These are phyloP conservation scores for Plasmodium reichenowi DNA, from an alignment of 169 alveolate genomes.

Conservation along the genomic window DNA sequence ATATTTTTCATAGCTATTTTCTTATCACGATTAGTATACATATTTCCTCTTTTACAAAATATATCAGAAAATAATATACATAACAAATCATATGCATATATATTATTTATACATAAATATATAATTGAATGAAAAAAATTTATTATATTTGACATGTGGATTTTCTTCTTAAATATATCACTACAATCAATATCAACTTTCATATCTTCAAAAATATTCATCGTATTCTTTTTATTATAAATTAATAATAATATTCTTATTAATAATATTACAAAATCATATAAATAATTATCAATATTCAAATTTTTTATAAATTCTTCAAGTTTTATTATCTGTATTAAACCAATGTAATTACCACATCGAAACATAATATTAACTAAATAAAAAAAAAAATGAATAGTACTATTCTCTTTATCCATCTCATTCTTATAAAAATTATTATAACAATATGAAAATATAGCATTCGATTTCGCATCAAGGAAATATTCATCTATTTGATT, in stretches of 20 bases:
- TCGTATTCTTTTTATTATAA: constrained; percentile 45
- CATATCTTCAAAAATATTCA: constrained; percentile 49
- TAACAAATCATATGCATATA: constrained; percentile 74
- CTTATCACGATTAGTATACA: constrained; percentile 65
- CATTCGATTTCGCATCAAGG: constrained; percentile 65
- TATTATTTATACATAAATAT: constrained; percentile 46
- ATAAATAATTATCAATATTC: constrained; percentile 34
- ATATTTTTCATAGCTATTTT: constrained; percentile 71
- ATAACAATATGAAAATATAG: constrained; percentile 68
- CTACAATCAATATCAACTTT: constrained; percentile 54
- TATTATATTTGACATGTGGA: constrained; percentile 51
- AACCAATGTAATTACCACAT: constrained; percentile 72
- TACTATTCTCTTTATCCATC: constrained; percentile 74
- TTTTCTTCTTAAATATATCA: constrained; percentile 63
- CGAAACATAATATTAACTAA: constrained; percentile 70
- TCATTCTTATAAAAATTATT: constrained; percentile 70
- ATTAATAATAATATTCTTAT: constrained; percentile 68
- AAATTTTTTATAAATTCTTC: constrained; percentile 53
- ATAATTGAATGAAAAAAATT: constrained; percentile 68
- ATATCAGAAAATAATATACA: constrained; percentile 74
- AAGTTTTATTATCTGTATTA: constrained; percentile 67
- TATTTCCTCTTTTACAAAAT: constrained; percentile 61
- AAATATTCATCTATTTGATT: constrained; percentile 69
- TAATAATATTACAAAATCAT: constrained; percentile 70
- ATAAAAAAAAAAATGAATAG: constrained; percentile 72